Evolutionary conservation across 2,329 filamentous ascomycete genomes (phyloP).

Genomic region (Aspergillus cejpii): DNA sequence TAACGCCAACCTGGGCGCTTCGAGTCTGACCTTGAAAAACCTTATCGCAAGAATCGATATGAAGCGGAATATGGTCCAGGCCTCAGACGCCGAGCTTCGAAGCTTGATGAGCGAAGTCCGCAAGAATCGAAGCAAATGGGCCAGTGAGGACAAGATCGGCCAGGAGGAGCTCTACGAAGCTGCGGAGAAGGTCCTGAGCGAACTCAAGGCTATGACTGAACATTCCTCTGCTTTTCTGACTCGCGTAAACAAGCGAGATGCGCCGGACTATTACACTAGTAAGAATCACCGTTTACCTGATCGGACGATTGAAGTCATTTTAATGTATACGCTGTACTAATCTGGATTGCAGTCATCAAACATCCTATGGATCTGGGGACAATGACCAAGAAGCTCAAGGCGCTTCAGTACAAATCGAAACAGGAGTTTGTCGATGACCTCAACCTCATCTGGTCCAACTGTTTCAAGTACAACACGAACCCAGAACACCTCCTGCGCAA

Average conservation of each 20-base stretch:
- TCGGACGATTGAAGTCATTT: not conserved
- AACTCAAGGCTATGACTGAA: slow-evolving; percentile 94
- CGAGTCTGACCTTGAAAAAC: slow-evolving; percentile 92
- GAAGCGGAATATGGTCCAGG: slow-evolving; percentile 81
- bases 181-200: slow-evolving; percentile 90
- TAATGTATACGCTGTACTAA: slow-evolving; percentile 15
- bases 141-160: slow-evolving; percentile 92
- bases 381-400: slow-evolving; percentile 97
- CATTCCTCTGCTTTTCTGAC: slow-evolving; percentile 95
- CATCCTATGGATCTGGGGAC: slow-evolving; percentile 95
- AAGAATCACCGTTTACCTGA: slow-evolving; percentile 38
- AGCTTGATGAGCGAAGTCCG: slow-evolving; percentile 94
- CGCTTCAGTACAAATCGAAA: slow-evolving; percentile 75
- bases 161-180: slow-evolving; percentile 98
- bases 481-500: slow-evolving; percentile 79
- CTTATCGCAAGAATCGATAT: slow-evolving; percentile 92
- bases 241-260: slow-evolving; percentile 92
- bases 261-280: slow-evolving; percentile 89
- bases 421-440: slow-evolving; percentile 90
- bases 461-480: slow-evolving; percentile 89
- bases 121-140: slow-evolving; percentile 98
- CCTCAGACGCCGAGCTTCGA: slow-evolving; percentile 86
- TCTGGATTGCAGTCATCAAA: slow-evolving; percentile 65
- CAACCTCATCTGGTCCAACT: slow-evolving; percentile 95
- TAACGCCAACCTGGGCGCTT: slow-evolving; percentile 89